Base-by-base conservation (phyloP, 2,329 filamentous ascomycete species). In the Diaporthe sp. region DNA sequence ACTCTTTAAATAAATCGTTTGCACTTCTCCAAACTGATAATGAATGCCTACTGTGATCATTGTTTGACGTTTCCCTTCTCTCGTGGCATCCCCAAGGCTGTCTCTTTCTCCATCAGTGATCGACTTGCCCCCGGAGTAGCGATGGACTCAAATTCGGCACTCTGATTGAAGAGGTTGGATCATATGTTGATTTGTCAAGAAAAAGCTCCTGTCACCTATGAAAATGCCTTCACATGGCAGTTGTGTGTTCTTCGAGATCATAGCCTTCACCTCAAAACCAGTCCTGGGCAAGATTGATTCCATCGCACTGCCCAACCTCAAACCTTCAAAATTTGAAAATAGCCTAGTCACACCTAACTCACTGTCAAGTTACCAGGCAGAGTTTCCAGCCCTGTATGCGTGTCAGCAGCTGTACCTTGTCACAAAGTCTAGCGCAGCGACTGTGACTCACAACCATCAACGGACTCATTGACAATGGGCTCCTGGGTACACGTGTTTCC, bases 381-480 rank as follows among this genome's bases (percentile, higher is more conserved):
- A 32, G 25, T 35, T 10, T 39, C 56, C 7, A 72, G 35, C 70
- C 70, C 70, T 72, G 35, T 6, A 4, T 30, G 2, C 10, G 1
- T 7, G 32, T 68, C 15, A 68, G 58, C 32, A 42, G 2, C 7
- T 30, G 50, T 8, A 39, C 10, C 6, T 32, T 9, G 25, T 5
- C 19, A 2, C 30, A 47, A 6, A 3, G 25, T 10, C 30, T 15
- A 35, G 6, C 6, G 13, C 1, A 30, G 27, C 3, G 10, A 78
- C 15, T 44, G n/a, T n/a, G n/a, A 44, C 77, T 77, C 70, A 78
- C 78, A 80, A 35, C 78, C 78, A 51, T 80, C 79, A 8, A 73
- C 70, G 50, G 77, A 39, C 53, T 80, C 78, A 1, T 12, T 25
- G 1, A 79, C 71, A 4, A 75, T 76, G 70, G 78, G 78, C 55